Conservation (phyloP, 176 grass and related monocot genomes). For the Urochloa ruziziensis region DNA sequence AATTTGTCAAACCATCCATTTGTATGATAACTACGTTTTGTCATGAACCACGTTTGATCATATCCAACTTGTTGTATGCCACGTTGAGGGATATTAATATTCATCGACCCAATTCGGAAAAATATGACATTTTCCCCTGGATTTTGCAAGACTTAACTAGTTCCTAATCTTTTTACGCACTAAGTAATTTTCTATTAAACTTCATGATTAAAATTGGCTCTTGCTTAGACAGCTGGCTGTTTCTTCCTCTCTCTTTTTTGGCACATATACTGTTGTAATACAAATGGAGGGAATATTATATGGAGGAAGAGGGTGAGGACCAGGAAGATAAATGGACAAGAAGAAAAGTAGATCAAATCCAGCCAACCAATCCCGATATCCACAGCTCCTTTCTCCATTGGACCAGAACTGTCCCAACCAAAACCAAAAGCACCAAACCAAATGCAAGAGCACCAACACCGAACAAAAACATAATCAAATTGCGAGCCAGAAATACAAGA, state of each 20-base stretch:
- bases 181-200: background rate
- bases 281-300: slow-evolving; percentile 35
- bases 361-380: slow-evolving; percentile 58
- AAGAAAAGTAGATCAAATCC: slow-evolving; percentile 47
- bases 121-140: background rate
- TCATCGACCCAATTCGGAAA: too few species aligned
- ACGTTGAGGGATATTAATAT: too few species aligned
- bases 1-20: too few species aligned
- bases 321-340: slow-evolving; percentile 39
- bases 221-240: background rate
- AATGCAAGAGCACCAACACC: slow-evolving; percentile 33
- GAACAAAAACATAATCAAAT: slow-evolving; percentile 24
- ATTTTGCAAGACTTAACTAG: background rate
- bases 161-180: background rate
- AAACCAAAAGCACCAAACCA: slow-evolving; percentile 22
- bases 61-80: background rate
- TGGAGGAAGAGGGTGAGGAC: background rate
- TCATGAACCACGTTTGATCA: background rate
- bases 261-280: background rate
- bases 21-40: background rate
- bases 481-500: background rate
- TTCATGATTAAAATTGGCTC: background rate
- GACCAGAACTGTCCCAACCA: slow-evolving; percentile 34
- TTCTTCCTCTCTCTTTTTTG: background rate
- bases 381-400: slow-evolving; percentile 40